Evolutionary conservation across 2,329 filamentous ascomycete genomes (phyloP).

Genomic region (Ambrosiella beaveri): DNA sequence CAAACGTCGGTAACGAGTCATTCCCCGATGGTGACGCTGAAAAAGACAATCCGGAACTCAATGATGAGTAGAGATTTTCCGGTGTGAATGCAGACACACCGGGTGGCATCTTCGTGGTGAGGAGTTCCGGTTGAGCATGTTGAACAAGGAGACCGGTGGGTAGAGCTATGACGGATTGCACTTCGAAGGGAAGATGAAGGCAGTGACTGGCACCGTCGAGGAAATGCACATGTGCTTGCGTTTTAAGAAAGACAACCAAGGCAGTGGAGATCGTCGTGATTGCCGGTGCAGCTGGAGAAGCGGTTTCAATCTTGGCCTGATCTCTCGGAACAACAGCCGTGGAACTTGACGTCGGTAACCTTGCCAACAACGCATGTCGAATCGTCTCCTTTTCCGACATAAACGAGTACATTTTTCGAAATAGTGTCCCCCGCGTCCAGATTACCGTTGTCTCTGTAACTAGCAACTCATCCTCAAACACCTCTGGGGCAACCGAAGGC

Average conservation of each 20-base stretch:
- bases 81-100: constrained; percentile 55
- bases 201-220: constrained; percentile 75
- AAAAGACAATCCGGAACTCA: constrained; percentile 37
- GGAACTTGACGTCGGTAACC: constrained; percentile 38
- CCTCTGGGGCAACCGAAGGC: constrained; percentile 19
- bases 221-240: constrained; percentile 86
- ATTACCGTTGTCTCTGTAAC: constrained; percentile 60
- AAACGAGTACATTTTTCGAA: constrained; percentile 75
- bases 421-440: constrained; percentile 74
- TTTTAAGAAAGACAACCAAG: constrained; percentile 78
- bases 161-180: constrained; percentile 70
- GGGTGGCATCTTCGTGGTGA: constrained; percentile 28
- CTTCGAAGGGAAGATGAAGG: constrained; percentile 85
- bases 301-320: too few relatives aligned
- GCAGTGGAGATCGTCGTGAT: constrained; percentile 30
- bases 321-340: background rate
- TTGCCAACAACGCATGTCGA: constrained; percentile 69
- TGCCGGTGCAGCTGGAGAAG: background rate
- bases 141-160: constrained; percentile 75
- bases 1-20: constrained; percentile 25
- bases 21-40: background rate
- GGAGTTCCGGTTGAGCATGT: constrained; percentile 22
- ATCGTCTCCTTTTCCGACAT: constrained; percentile 74
- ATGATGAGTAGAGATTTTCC: constrained; percentile 42
- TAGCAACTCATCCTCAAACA: constrained; percentile 59